Evolutionary conservation across 1,284 basidiomycete species (phyloP), one percentile per base, ranked within the genome.

Genomic region (Boletus putidus): DNA sequence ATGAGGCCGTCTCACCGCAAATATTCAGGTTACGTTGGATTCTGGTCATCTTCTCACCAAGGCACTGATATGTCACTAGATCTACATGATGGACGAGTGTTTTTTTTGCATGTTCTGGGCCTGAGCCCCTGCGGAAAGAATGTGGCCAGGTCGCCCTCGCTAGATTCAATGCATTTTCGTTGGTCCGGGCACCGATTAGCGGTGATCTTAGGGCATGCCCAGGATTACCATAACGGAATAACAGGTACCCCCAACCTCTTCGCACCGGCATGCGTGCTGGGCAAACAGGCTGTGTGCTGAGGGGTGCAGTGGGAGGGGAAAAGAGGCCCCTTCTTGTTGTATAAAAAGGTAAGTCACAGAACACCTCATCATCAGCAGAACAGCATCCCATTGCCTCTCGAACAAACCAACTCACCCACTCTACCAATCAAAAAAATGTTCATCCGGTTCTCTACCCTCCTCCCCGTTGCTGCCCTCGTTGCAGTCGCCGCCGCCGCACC

Each of bases 401-500:
- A 52, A 23, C 27, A 40, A 37, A 2, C 6, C 15, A 15, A 37
- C 11, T 31, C 35, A 36, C 6, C 21, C 12, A 6, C 31, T 31
- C 31, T 11, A 8, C 18, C 23, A 14, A 16, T 36, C 23, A n/a
- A 3, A 37, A 54, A 43, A 4, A 62, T 62, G 61, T 52, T 9
- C 27, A 29, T 58, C 29, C 49, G 51, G n/a, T 36, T 54, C 35
- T 46, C 61, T 50, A 16, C 47, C 2, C 43, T 62, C 18, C 29
- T 62, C 29, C 53, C 61, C n/a, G 7, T 64, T 21, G 43, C 20
- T n/a, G 62, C 56, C 8, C 39, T 62, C 12, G 53, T 20, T 27
- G 58, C 62, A 27, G 49, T 46, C 2, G 67, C 5, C 2, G 37
- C 49, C 4, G 64, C 66, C 1, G 57, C 43, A 0, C 65, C 64